Conservation (phyloP, 1,139 yeast species). For the Suhomyces chickasaworum region DNA sequence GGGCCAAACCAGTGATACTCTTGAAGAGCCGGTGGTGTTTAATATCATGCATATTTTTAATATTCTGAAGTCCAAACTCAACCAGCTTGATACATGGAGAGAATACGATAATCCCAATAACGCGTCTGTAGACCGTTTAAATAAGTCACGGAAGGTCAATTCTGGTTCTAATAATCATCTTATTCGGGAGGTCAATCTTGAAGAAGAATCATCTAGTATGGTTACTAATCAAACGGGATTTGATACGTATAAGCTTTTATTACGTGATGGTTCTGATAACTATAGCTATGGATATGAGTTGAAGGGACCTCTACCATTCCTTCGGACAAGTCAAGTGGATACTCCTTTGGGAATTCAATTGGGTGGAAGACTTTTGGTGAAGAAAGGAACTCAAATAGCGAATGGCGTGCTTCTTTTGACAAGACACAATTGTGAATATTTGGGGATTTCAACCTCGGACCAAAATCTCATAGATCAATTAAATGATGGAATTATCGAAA, state of each 20-base stretch:
- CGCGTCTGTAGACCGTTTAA: conserved; percentile 42
- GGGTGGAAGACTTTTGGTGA: conserved; percentile 40
- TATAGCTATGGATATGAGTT: conserved; percentile 44
- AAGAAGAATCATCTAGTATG: conserved; percentile 20
- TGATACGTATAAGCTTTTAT: conserved; percentile 35
- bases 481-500: conserved; percentile 36
- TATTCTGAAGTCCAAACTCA: conserved; percentile 37
- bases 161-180: conserved; percentile 17
- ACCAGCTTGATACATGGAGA: conserved; percentile 45
- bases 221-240: conserved; percentile 9
- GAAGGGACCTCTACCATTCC: conserved; percentile 38
- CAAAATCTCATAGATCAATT: conserved; percentile 29
- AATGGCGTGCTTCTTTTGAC: conserved; percentile 40
- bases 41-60: conserved; percentile 38
- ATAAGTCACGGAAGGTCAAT: conserved; percentile 16
- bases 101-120: conserved; percentile 42
- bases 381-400: conserved; percentile 33
- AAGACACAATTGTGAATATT: conserved; percentile 34
- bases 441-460: conserved; percentile 30
- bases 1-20: conserved; percentile 21
- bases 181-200: conserved; percentile 37
- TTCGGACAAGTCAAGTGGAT: conserved; percentile 22
- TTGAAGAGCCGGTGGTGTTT: conserved; percentile 27
- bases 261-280: conserved; percentile 35
- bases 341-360: conserved; percentile 41